A percentile compares a stretch with the other conserved stretches of the same genome.
Evolutionary conservation across 495 filamentous ascomycete genomes (phyloP).

Genomic region (Podospora pseudoanserina): DNA sequence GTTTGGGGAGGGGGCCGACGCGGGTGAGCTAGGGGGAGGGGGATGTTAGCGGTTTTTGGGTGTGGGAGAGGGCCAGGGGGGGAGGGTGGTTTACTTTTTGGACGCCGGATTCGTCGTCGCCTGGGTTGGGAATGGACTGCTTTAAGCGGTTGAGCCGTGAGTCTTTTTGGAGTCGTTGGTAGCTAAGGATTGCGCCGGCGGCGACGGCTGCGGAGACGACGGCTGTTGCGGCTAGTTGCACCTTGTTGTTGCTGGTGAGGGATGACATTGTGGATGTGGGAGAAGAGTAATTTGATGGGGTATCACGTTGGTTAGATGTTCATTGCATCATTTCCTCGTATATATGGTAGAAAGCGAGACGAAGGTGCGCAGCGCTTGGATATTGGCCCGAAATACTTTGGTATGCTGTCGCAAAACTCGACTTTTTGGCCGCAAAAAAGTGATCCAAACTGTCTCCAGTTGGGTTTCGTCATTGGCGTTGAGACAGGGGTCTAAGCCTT

Average conservation of each 20-base stretch:
- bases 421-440: not conserved
- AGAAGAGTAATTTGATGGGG: not conserved
- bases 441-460: not conserved
- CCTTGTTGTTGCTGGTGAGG: slow-evolving; percentile 35
- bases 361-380: not conserved
- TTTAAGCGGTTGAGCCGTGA: slow-evolving; percentile 66
- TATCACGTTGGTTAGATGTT: not conserved
- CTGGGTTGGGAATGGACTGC: slow-evolving; percentile 62
- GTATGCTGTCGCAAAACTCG: not conserved
- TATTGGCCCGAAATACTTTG: not conserved
- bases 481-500: not conserved
- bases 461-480: not conserved
- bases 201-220: slow-evolving; percentile 71
- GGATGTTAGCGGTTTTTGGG: not conserved
- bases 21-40: slow-evolving; percentile 62
- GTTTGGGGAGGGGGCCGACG: slow-evolving; percentile 57
- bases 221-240: slow-evolving; percentile 72
- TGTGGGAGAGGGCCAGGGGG: not conserved
- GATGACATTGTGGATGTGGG: slow-evolving; percentile 32
- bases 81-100: slow-evolving; percentile 28
- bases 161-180: slow-evolving; percentile 61
- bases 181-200: slow-evolving; percentile 66
- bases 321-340: not conserved
- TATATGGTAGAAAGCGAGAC: not conserved
- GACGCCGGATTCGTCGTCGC: slow-evolving; percentile 30